Percentiles rank a stretch among this genome's conserved stretches.
phyloP scores from a whole-genome alignment of 2,329 filamentous ascomycete species.

The Plenodomus lindquistii region DNA sequence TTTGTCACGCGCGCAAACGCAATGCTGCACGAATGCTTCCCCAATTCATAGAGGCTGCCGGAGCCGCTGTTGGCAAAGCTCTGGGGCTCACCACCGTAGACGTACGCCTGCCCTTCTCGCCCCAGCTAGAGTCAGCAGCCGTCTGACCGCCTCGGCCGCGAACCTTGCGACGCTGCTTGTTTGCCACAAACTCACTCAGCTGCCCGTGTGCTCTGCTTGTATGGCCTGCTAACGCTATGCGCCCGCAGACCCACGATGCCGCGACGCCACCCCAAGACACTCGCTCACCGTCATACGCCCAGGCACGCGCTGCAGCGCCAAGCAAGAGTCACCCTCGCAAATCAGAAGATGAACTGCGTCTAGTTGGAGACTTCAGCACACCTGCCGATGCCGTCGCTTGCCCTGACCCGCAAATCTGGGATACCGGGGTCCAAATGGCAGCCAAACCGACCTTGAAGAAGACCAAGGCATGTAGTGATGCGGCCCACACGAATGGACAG shows the following conservation, averaged over 20 bases:
- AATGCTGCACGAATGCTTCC: slow-evolving; percentile 13
- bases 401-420: slow-evolving; percentile 16
- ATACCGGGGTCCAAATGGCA: neutral
- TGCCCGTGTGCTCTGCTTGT: neutral
- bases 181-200: neutral
- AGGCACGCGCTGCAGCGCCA: too few species aligned
- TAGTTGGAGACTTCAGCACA: slow-evolving; percentile 18
- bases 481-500: neutral
- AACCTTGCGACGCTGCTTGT: neutral
- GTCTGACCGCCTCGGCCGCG: neutral
- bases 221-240: slow-evolving; percentile 20
- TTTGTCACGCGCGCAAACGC: slow-evolving; percentile 3
- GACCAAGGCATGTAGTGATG: neutral
- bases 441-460: neutral
- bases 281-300: slow-evolving; percentile 9
- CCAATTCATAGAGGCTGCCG: slow-evolving; percentile 5
- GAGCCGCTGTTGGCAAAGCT: slow-evolving; percentile 7
- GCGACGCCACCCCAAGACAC: slow-evolving; percentile 1
- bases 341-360: slow-evolving; percentile 18
- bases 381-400: slow-evolving; percentile 22
- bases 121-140: neutral
- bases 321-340: too few species aligned
- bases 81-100: slow-evolving; percentile 4
- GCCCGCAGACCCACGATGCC: slow-evolving; percentile 26
- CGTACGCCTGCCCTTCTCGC: slow-evolving; percentile 10